Evolutionary conservation across 2,329 filamentous ascomycete species (phyloP).

Genomic region (Emmonsia crescens): DNA sequence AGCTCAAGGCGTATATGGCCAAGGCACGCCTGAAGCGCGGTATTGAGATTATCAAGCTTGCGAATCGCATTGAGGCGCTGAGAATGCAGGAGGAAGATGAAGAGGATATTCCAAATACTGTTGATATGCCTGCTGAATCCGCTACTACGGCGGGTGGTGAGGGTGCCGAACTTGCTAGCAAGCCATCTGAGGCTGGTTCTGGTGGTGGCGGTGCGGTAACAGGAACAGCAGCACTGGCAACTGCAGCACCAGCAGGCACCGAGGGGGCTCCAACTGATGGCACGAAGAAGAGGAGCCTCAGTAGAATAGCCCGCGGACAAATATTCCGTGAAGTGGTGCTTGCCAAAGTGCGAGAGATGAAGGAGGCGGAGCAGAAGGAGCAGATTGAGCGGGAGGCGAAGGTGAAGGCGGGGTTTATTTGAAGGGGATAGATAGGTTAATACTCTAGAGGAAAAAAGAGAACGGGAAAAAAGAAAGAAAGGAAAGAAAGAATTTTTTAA

Average conservation of each 20-base stretch:
- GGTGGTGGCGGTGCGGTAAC: neutral
- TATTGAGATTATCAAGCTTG: constrained; percentile 91
- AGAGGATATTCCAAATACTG: constrained; percentile 51
- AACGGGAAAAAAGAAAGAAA: neutral
- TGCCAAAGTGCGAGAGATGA: constrained; percentile 86
- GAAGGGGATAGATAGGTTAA: too few species aligned
- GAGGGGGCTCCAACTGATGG: constrained; percentile 10
- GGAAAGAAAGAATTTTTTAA: neutral
- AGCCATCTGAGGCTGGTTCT: constrained; percentile 15
- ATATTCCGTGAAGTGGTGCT: constrained; percentile 93
- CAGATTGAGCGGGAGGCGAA: constrained; percentile 51
- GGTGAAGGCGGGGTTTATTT: constrained; percentile 8
- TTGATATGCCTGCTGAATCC: constrained; percentile 38
- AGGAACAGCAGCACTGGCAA: constrained; percentile 20
- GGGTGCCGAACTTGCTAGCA: constrained; percentile 15
- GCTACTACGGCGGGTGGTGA: constrained; percentile 17
- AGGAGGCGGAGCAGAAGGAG: constrained; percentile 68
- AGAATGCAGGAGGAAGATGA: constrained; percentile 87
- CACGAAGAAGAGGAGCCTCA: constrained; percentile 42
- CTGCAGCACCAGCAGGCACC: neutral
- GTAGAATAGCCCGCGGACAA: constrained; percentile 51
- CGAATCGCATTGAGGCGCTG: constrained; percentile 88
- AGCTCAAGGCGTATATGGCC: constrained; percentile 89
- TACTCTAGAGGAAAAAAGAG: neutral
- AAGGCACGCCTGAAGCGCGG: constrained; percentile 83